phyloP scores from a whole-genome alignment of 306 rosid genomes.

The Hylodesmum podocarpum region DNA sequence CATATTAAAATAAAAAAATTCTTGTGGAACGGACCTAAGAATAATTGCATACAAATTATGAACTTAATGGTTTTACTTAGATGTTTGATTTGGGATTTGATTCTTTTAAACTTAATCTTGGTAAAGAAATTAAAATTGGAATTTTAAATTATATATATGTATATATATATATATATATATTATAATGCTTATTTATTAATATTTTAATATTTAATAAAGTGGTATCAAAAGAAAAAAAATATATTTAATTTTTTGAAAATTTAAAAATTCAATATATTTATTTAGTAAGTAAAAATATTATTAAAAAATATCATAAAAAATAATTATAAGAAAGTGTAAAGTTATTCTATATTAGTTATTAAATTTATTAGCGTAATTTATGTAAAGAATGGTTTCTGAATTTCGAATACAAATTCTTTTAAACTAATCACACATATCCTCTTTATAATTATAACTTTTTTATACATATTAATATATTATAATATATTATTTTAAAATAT shows the following conservation, averaged over 20 bases:
- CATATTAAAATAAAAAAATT: too few relatives aligned
- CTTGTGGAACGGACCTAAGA: too few relatives aligned
- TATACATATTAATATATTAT: too few relatives aligned
- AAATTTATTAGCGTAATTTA: not conserved
- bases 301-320: not conserved
- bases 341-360: not conserved
- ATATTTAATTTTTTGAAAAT: not conserved
- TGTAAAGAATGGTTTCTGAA: not conserved
- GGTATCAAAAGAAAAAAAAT: not conserved
- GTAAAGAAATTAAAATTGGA: too few relatives aligned
- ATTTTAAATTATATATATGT: too few relatives aligned
- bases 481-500: not conserved
- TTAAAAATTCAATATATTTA: not conserved
- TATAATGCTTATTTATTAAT: too few relatives aligned
- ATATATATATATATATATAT: too few relatives aligned
- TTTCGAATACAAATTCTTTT: not conserved
- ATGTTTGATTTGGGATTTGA: not conserved
- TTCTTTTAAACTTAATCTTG: not conserved
- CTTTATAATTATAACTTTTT: too few relatives aligned
- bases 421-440: too few relatives aligned
- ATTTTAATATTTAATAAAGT: not conserved
- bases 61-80: not conserved
- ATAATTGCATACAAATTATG: too few relatives aligned
- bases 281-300: not conserved
- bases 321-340: not conserved